Evolutionary conservation across 306 rosid species (phyloP).

Genomic region (Quercus aquifolioides): DNA sequence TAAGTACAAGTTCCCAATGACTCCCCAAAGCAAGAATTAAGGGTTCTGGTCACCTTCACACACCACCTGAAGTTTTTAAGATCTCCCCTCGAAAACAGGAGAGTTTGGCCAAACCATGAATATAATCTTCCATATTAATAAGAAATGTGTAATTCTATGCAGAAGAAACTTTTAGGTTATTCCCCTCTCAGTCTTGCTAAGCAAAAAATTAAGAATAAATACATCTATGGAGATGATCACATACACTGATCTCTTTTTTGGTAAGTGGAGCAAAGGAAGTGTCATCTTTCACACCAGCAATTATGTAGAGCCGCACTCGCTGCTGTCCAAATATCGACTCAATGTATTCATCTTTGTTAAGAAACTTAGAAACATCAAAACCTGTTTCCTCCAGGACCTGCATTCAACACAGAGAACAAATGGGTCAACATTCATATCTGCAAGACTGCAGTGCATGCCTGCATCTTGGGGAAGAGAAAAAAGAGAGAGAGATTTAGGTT

Average conservation of each 20-base stretch:
- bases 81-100: no score
- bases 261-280: conserved; percentile 91
- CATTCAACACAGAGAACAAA: conserved; percentile 29
- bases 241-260: conserved; percentile 98
- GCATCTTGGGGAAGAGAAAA: no score
- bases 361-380: conserved; percentile 72
- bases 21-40: no score
- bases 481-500: no score
- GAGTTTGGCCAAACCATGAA: neutral
- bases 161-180: no score
- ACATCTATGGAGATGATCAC: conserved; percentile 27
- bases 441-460: neutral
- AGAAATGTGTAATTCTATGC: neutral
- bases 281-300: conserved; percentile 90
- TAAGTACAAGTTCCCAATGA: no score
- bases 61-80: no score
- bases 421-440: neutral
- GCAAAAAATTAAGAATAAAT: neutral
- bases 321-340: conserved; percentile 87
- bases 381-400: conserved; percentile 98
- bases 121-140: neutral
- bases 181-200: no score
- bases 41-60: no score
- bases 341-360: conserved; percentile 69
- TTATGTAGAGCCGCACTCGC: conserved; percentile 90